Percentiles rank a stretch among this genome's conserved stretches.
These are phyloP conservation scores for Lecanicillium sp. DNA, from an alignment of 2,329 filamentous ascomycete species.

Conservation along the genomic window DNA sequence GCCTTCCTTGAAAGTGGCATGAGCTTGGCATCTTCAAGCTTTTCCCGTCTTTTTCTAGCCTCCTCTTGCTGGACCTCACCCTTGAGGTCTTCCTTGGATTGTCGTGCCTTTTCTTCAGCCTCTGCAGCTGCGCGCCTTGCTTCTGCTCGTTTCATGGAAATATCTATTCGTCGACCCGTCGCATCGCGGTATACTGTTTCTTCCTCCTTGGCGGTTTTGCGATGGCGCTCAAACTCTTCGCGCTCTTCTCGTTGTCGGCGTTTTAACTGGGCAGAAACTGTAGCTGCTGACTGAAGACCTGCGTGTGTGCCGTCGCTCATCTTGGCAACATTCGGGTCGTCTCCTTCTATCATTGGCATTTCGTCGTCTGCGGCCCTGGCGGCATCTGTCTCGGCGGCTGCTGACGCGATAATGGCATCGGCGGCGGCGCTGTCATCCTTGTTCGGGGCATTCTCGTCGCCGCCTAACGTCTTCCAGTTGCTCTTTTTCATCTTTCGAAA, in stretches of 20 bases:
- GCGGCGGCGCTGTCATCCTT: slow-evolving; percentile 51
- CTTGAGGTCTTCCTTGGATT: slow-evolving; percentile 61
- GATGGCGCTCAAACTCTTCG: slow-evolving; percentile 37
- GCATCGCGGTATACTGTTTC: slow-evolving; percentile 96
- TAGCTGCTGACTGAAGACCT: slow-evolving; percentile 74
- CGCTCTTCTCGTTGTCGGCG: slow-evolving; percentile 58
- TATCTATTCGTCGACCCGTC: slow-evolving; percentile 86
- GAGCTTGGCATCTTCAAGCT: slow-evolving; percentile 70
- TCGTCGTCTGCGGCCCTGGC: slow-evolving; percentile 39
- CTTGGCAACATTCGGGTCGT: slow-evolving; percentile 41
- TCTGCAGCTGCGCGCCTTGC: slow-evolving; percentile 57
- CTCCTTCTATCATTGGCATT: slow-evolving; percentile 33
- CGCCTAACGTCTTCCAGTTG: slow-evolving; percentile 66
- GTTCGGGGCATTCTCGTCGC: slow-evolving; percentile 19
- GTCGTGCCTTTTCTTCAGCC: slow-evolving; percentile 62
- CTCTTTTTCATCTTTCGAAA: slow-evolving; percentile 73
- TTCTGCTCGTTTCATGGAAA: slow-evolving; percentile 83
- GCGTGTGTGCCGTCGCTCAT: slow-evolving; percentile 87
- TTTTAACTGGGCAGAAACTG: slow-evolving; percentile 63
- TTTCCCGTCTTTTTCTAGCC: slow-evolving; percentile 54
- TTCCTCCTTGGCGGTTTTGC: slow-evolving; percentile 41
- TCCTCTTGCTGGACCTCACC: slow-evolving; percentile 77
- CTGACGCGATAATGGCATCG: slow-evolving; percentile 68
- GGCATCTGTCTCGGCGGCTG: slow-evolving; percentile 57
- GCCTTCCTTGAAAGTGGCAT: slow-evolving; percentile 71